phyloP scores from a whole-genome alignment of 2,329 filamentous ascomycete species.

The Alternaria arbusti region DNA sequence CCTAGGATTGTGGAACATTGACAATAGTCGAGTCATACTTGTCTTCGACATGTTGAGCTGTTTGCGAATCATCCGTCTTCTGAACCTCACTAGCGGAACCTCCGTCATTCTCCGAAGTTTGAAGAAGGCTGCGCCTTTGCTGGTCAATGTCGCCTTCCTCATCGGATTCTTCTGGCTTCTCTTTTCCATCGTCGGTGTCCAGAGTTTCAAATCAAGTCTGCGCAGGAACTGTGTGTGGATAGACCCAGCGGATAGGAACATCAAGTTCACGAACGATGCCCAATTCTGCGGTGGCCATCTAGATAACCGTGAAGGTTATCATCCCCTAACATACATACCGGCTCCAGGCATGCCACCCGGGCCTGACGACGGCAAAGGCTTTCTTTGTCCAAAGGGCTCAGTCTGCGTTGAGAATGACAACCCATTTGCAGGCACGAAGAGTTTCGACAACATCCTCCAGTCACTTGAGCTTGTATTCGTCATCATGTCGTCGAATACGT shows the following conservation, averaged over 20 bases:
- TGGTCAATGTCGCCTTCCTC: slow-evolving; percentile 91
- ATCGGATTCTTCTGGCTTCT: slow-evolving; percentile 97
- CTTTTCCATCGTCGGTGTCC: slow-evolving; percentile 95
- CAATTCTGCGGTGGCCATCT: slow-evolving; percentile 89
- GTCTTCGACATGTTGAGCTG: slow-evolving; percentile 97
- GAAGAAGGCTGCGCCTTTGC: slow-evolving; percentile 90
- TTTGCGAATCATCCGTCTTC: slow-evolving; percentile 86
- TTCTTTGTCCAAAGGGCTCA: slow-evolving; percentile 83
- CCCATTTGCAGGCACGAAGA: slow-evolving; percentile 84
- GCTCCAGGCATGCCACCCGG: slow-evolving; percentile 47
- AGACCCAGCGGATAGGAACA: too few species aligned
- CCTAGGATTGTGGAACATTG: slow-evolving; percentile 72
- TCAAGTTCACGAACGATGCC: slow-evolving; percentile 55
- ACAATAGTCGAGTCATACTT: slow-evolving; percentile 75
- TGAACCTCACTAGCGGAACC: slow-evolving; percentile 91
- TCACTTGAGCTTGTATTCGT: slow-evolving; percentile 95
- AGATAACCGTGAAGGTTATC: slow-evolving; percentile 57
- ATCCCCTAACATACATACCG: slow-evolving; percentile 68
- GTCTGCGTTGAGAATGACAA: slow-evolving; percentile 80
- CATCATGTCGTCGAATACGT: slow-evolving; percentile 98
- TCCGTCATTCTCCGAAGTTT: slow-evolving; percentile 92
- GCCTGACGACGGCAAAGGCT: slow-evolving; percentile 72
- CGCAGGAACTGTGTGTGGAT: slow-evolving; percentile 49
- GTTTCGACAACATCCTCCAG: slow-evolving; percentile 92
- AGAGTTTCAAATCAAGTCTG: slow-evolving; percentile 75